A percentile compares a stretch with the other conserved stretches of the same genome.
phyloP scores from a whole-genome alignment of 352 stramenopile species.

The Globisporangium abappressorium region DNA sequence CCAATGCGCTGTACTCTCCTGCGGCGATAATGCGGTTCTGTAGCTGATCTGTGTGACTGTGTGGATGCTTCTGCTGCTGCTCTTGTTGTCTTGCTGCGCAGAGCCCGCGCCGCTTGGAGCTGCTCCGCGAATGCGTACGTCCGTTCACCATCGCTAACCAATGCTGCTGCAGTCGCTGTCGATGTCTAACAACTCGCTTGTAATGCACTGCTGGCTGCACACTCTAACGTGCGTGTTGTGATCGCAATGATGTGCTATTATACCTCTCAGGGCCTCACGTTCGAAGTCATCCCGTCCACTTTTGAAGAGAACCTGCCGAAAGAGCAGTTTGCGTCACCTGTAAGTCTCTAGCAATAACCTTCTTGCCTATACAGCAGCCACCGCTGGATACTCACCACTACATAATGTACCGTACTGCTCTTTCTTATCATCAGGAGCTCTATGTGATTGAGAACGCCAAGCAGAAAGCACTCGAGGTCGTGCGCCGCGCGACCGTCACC shows the following conservation, averaged over 20 bases:
- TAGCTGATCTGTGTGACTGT: no score
- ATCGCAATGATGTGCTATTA: not conserved
- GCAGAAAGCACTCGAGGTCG: slow-evolving; percentile 75
- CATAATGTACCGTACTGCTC: not conserved
- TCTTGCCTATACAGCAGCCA: not conserved
- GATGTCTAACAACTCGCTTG: not conserved
- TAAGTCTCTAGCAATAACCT: slow-evolving; percentile 10
- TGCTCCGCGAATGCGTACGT: slow-evolving; percentile 71
- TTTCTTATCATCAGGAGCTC: slow-evolving; percentile 26
- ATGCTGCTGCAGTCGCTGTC: not conserved
- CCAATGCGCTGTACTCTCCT: not conserved
- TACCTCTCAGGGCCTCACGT: slow-evolving; percentile 48
- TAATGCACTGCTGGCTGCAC: not conserved
- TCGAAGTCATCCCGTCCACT: slow-evolving; percentile 77
- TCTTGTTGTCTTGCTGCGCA: slow-evolving; percentile 17
- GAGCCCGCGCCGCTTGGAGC: slow-evolving; percentile 71
- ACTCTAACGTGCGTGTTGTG: not conserved
- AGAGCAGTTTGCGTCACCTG: slow-evolving; percentile 55
- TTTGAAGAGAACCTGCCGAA: slow-evolving; percentile 85
- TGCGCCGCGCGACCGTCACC: slow-evolving; percentile 32
- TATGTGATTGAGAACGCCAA: slow-evolving; percentile 82
- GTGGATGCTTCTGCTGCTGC: not conserved
- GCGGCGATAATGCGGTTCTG: no score
- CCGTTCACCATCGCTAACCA: not conserved
- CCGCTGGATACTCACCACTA: not conserved